Evolutionary conservation across 306 rosid genomes (phyloP).

Genomic region (Begonia fuchsioides): DNA sequence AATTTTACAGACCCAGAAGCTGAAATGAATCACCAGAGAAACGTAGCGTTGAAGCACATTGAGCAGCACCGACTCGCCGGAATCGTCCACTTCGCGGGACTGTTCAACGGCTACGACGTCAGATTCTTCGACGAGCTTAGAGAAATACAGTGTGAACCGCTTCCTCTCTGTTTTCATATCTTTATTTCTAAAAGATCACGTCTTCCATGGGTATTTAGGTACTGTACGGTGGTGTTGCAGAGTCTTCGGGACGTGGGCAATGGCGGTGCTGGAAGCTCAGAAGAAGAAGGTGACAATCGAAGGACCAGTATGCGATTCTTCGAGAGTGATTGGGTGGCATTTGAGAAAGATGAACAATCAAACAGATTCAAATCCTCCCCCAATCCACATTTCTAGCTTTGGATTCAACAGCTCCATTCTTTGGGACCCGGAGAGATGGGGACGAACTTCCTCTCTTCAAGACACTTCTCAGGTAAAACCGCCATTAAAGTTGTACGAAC

Average conservation of each 20-base stretch:
- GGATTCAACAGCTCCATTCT: slow-evolving; percentile 88
- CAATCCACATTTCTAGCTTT: slow-evolving; percentile 70
- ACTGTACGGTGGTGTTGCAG: slow-evolving; percentile 18
- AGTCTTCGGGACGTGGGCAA: slow-evolving; percentile 90
- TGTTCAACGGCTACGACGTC: slow-evolving; percentile 74
- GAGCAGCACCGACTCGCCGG: slow-evolving; percentile 73
- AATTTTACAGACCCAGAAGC: slow-evolving; percentile 63
- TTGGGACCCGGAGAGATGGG: slow-evolving; percentile 99
- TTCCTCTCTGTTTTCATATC: neutral
- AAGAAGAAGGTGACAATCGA: slow-evolving; percentile 57
- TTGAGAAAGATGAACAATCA: slow-evolving; percentile 46
- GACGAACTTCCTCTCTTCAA: slow-evolving; percentile 77
- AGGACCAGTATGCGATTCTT: slow-evolving; percentile 88
- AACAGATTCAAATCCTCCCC: slow-evolving; percentile 43
- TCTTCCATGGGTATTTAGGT: neutral
- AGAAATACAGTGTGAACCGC: slow-evolving; percentile 53
- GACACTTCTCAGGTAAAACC: slow-evolving; percentile 60
- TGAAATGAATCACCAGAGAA: slow-evolving; percentile 76
- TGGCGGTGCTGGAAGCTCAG: slow-evolving; percentile 51
- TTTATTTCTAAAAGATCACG: neutral
- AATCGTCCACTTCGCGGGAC: slow-evolving; percentile 88
- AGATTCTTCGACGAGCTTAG: slow-evolving; percentile 75
- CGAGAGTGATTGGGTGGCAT: slow-evolving; percentile 91
- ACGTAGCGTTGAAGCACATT: slow-evolving; percentile 74
- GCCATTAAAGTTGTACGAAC: neutral